Conservation (phyloP, 768 basidiomycete species). For the Suillus spraguei region DNA sequence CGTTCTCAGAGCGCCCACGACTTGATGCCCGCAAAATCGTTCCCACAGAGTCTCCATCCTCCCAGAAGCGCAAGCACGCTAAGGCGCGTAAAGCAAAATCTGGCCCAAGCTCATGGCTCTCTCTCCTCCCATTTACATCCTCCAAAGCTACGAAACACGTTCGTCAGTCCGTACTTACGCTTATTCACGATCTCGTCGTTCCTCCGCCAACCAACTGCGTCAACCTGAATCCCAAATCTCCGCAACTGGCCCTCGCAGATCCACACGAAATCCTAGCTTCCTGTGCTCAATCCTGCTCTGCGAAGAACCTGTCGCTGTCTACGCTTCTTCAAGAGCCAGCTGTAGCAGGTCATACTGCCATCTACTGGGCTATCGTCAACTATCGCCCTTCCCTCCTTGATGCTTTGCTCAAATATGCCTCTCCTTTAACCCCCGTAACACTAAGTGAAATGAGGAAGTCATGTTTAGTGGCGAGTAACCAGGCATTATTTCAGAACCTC, state of each 20-base stretch:
- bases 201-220: constrained; percentile 17
- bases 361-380: constrained; percentile 34
- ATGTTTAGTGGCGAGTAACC: constrained; percentile 47
- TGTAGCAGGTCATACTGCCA: constrained; percentile 29
- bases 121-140: constrained; percentile 27
- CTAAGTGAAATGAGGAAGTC: constrained; percentile 67
- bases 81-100: neutral
- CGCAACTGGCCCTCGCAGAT: neutral
- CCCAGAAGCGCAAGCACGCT: neutral
- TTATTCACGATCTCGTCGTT: constrained; percentile 54
- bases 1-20: constrained; percentile 3
- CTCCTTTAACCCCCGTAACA: constrained; percentile 42
- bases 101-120: constrained; percentile 29
- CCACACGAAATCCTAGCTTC: constrained; percentile 50
- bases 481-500: constrained; percentile 30
- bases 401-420: constrained; percentile 53
- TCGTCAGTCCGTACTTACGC: constrained; percentile 49
- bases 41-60: neutral
- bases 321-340: constrained; percentile 28
- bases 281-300: constrained; percentile 59
- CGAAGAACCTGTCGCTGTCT: constrained; percentile 46
- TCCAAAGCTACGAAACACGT: constrained; percentile 45
- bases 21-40: neutral
- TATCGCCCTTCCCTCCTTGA: constrained; percentile 46
- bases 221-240: neutral